phyloP scores from a whole-genome alignment of 306 rosid species.

The Vigna unguiculata region DNA sequence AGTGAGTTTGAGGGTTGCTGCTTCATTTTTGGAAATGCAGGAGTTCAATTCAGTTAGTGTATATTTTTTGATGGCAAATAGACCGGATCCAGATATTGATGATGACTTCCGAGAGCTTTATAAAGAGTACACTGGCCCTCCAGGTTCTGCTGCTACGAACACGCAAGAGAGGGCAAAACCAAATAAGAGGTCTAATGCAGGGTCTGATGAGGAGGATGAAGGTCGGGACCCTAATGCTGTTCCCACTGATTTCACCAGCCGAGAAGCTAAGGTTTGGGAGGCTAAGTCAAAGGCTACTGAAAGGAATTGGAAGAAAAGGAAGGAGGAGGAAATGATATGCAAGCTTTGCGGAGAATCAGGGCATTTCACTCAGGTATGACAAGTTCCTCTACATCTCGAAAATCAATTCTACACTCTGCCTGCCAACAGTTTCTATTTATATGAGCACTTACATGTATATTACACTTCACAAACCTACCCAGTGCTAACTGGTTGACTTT shows the following conservation, averaged over 20 bases:
- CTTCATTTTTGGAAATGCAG: slow-evolving; percentile 43
- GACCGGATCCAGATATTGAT: slow-evolving; percentile 77
- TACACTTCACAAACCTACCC: slow-evolving; percentile 7
- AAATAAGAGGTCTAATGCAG: slow-evolving; percentile 80
- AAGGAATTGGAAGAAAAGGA: slow-evolving; percentile 99
- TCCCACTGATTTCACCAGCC: slow-evolving; percentile 96
- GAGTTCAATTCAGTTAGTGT: slow-evolving; percentile 32
- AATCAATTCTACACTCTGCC: slow-evolving; percentile 2
- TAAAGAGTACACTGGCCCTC: slow-evolving; percentile 98
- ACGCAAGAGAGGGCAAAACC: slow-evolving; percentile 63
- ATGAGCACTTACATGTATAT: not conserved
- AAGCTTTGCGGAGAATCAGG: slow-evolving; percentile 96
- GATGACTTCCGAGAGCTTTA: slow-evolving; percentile 92
- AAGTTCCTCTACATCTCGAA: slow-evolving; percentile 9
- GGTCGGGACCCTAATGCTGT: slow-evolving; percentile 92
- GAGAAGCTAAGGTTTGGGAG: slow-evolving; percentile 99
- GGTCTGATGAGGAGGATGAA: slow-evolving; percentile 88
- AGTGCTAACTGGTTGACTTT: not conserved
- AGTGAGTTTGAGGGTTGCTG: slow-evolving; percentile 17
- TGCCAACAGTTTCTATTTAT: not conserved
- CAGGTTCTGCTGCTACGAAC: slow-evolving; percentile 52
- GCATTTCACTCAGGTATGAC: slow-evolving; percentile 93
- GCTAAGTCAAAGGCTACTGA: slow-evolving; percentile 99
- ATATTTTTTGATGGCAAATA: slow-evolving; percentile 63
- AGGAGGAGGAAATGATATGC: slow-evolving; percentile 98